Percentiles rank a stretch among this genome's conserved stretches.
These are phyloP conservation scores for Suillus sp. DNA, from an alignment of 768 basidiomycete genomes.

Conservation along the genomic window DNA sequence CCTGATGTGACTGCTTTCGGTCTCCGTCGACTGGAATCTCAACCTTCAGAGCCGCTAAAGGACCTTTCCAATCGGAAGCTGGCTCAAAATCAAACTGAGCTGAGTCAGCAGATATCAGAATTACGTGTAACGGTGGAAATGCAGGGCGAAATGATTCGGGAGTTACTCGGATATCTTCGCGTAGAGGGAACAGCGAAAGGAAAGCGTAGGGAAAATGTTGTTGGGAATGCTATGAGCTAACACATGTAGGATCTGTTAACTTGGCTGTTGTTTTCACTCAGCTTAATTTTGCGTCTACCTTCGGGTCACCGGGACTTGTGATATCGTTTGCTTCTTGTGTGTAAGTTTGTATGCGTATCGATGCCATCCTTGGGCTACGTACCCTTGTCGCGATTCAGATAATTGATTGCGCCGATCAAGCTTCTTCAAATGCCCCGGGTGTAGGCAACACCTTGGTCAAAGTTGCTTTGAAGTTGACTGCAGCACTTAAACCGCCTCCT, in stretches of 20 bases:
- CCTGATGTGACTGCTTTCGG: constrained; percentile 21
- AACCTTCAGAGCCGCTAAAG: constrained; percentile 19
- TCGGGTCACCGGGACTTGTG: not conserved
- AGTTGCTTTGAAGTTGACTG: not conserved
- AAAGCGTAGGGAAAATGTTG: constrained; percentile 19
- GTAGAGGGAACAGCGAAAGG: constrained; percentile 15
- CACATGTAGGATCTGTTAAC: not conserved
- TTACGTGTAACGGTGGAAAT: constrained; percentile 55
- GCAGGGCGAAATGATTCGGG: constrained; percentile 55
- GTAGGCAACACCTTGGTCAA: not conserved
- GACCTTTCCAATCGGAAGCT: constrained; percentile 63
- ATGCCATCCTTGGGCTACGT: not conserved
- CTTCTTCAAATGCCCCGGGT: not conserved
- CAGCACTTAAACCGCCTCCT: not conserved
- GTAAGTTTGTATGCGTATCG: not conserved
- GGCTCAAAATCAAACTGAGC: constrained; percentile 65
- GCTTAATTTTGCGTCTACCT: not conserved
- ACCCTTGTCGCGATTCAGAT: not conserved
- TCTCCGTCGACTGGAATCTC: constrained; percentile 19
- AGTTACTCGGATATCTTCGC: constrained; percentile 25
- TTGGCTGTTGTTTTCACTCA: constrained; percentile 1
- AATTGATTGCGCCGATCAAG: not conserved
- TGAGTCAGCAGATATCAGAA: constrained; percentile 65
- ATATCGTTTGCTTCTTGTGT: not conserved
- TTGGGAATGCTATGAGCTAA: constrained; percentile 21